Percentiles rank a stretch among this genome's conserved stretches.
phyloP scores from a whole-genome alignment of 2,329 filamentous ascomycete species.

The Trichoderma breve region DNA sequence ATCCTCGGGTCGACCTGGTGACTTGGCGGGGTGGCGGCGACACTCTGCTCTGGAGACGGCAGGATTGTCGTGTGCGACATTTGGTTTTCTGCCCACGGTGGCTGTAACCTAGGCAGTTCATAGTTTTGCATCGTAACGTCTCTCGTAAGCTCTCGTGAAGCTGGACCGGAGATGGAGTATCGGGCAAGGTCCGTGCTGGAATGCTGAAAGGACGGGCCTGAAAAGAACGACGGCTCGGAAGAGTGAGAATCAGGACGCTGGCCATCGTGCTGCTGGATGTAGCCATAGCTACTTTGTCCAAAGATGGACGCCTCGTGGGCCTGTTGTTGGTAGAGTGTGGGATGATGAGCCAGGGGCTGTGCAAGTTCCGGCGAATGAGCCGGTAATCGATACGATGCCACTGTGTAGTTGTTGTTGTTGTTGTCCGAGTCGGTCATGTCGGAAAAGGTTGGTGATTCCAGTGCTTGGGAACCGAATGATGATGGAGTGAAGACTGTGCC shows the following conservation, averaged over 20 bases:
- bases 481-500: neutral
- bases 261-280: neutral
- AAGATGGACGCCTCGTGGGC: neutral
- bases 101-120: neutral
- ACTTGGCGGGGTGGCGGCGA: neutral
- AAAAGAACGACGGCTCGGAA: neutral
- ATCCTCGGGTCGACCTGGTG: neutral
- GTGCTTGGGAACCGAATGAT: neutral
- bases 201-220: neutral
- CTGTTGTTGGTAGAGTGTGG: neutral
- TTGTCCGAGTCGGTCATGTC: neutral
- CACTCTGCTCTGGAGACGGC: neutral
- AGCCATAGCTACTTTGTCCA: neutral
- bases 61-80: neutral
- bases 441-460: constrained; percentile 3
- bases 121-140: neutral
- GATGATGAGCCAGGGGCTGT: neutral
- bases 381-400: neutral
- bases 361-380: neutral
- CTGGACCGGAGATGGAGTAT: neutral
- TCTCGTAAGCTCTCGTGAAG: neutral
- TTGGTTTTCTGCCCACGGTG: neutral
- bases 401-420: neutral
- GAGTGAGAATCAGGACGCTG: neutral
- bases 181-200: neutral